A percentile compares a stretch with the other conserved stretches of the same genome.
These are phyloP conservation scores for Sisymbrium altissimum DNA, from an alignment of 345 rosid genomes.

Conservation along the genomic window DNA sequence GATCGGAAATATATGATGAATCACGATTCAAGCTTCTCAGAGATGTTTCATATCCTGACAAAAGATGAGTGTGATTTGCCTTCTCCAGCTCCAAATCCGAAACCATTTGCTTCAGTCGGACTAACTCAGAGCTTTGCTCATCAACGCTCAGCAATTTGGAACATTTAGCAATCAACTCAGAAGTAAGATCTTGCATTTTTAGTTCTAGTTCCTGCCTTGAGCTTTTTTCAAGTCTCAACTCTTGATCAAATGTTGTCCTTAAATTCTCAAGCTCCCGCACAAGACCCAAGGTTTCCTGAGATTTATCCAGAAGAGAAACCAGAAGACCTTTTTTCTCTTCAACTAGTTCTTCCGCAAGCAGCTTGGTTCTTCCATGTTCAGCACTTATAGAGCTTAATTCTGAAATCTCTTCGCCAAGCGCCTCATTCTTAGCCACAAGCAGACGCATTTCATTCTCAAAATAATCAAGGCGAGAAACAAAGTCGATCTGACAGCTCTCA, in stretches of 20 bases:
- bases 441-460: slow-evolving; percentile 55
- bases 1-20: slow-evolving; percentile 42
- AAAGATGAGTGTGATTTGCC: slow-evolving; percentile 38
- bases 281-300: slow-evolving; percentile 49
- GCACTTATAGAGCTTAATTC: slow-evolving; percentile 44
- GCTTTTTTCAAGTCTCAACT: slow-evolving; percentile 53
- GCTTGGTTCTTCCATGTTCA: slow-evolving; percentile 57
- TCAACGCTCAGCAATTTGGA: slow-evolving; percentile 48
- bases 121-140: slow-evolving; percentile 53
- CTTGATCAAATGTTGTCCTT: slow-evolving; percentile 43
- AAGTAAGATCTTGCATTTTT: slow-evolving; percentile 45
- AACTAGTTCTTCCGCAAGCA: slow-evolving; percentile 50
- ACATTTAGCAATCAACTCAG: slow-evolving; percentile 51
- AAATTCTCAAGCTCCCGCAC: slow-evolving; percentile 42
- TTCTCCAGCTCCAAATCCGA: slow-evolving; percentile 63
- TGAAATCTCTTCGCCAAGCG: slow-evolving; percentile 51
- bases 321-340: slow-evolving; percentile 54
- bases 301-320: slow-evolving; percentile 49
- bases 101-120: slow-evolving; percentile 51
- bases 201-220: slow-evolving; percentile 40
- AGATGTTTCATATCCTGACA: slow-evolving; percentile 50
- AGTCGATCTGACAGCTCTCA: slow-evolving; percentile 42
- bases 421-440: slow-evolving; percentile 51
- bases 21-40: slow-evolving; percentile 44
- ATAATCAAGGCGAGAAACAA: slow-evolving; percentile 53